Percentiles rank a stretch among this genome's conserved stretches.
Evolutionary conservation across 2,329 filamentous ascomycete species (phyloP).

Genomic region (Hirsutella thompsonii): DNA sequence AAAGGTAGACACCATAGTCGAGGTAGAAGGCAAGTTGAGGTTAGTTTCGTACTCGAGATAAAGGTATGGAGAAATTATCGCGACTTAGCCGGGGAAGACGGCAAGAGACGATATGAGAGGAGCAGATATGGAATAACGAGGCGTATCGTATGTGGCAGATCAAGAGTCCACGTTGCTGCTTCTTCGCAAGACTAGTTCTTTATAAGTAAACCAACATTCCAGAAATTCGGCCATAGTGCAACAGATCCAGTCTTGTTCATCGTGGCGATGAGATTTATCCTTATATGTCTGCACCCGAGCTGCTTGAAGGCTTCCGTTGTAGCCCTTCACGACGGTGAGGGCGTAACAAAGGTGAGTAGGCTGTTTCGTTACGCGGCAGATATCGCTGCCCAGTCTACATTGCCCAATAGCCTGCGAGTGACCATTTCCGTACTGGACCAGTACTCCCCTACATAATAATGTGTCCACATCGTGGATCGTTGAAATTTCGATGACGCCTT

Average conservation of each 20-base stretch:
- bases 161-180: background rate
- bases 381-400: background rate
- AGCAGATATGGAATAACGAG: no score
- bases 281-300: background rate
- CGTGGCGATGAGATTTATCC: background rate
- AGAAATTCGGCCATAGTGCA: background rate
- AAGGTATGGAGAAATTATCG: no score
- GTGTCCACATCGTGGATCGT: background rate
- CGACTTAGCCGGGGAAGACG: no score
- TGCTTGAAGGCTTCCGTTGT: background rate
- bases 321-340: background rate
- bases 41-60: no score
- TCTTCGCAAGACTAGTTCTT: background rate
- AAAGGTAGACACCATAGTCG: no score
- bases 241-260: background rate
- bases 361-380: background rate
- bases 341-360: background rate
- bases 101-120: no score
- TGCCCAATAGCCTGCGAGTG: background rate
- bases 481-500: background rate
- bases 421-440: background rate
- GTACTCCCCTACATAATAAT: background rate
- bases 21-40: no score
- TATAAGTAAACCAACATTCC: background rate
- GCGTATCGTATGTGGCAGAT: no score